Conservation (phyloP, 2,329 filamentous ascomycete genomes). For the Monilinia fructicola region DNA sequence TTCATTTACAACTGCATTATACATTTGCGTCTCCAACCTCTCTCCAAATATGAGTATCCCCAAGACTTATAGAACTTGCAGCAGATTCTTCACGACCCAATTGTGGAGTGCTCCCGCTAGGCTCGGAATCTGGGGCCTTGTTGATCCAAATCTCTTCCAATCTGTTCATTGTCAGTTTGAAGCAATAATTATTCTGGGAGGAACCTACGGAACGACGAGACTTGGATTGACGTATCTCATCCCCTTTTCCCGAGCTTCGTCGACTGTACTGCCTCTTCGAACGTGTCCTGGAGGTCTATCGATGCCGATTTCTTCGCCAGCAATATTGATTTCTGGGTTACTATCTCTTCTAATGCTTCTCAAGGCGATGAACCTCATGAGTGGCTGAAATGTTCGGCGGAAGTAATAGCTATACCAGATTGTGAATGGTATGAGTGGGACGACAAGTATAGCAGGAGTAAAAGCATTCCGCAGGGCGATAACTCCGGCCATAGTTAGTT, state of each 20-base stretch:
- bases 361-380: constrained; percentile 90
- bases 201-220: constrained; percentile 62
- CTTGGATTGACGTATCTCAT: constrained; percentile 75
- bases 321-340: constrained; percentile 47
- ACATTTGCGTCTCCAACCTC: constrained; percentile 42
- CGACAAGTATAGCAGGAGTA: constrained; percentile 67
- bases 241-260: constrained; percentile 70
- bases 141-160: constrained; percentile 69
- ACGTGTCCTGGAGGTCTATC: constrained; percentile 32
- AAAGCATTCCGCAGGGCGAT: constrained; percentile 74
- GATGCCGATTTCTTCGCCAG: constrained; percentile 44
- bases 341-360: constrained; percentile 73
- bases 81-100: constrained; percentile 42
- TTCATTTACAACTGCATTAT: constrained; percentile 27
- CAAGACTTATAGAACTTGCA: constrained; percentile 49
- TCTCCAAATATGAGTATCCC: constrained; percentile 53
- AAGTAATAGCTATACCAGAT: constrained; percentile 90
- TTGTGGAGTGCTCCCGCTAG: constrained; percentile 27
- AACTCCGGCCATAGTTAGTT: constrained; percentile 85
- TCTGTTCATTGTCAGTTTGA: constrained; percentile 43
- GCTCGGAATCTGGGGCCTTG: constrained; percentile 27
- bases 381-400: constrained; percentile 74
- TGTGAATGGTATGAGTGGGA: constrained; percentile 76
- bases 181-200: background rate
- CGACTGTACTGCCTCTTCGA: constrained; percentile 57